Conservation (phyloP, 1,284 basidiomycete species). For the Leccinum pseudoinsigne region DNA sequence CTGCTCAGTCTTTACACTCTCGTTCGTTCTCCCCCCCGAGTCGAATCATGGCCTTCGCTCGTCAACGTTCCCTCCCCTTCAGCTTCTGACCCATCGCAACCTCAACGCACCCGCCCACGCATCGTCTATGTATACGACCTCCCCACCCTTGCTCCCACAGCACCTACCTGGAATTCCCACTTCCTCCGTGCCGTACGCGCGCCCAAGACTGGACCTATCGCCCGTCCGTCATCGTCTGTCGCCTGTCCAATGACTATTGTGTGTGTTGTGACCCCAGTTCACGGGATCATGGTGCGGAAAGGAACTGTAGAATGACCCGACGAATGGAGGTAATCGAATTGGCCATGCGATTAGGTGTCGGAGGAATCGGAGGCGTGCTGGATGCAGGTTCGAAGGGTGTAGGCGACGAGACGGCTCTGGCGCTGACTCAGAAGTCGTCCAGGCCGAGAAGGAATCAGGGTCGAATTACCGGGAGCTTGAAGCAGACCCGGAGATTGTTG, state of each 20-base stretch:
- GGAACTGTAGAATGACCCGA: conserved; percentile 54
- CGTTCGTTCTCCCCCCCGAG: conserved; percentile 44
- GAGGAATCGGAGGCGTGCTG: conserved; percentile 70
- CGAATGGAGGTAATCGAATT: conserved; percentile 78
- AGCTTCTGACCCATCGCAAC: conserved; percentile 26
- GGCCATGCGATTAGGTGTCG: conserved; percentile 76
- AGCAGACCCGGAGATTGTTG: conserved; percentile 16
- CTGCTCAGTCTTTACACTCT: conserved; percentile 40
- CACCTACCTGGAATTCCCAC: conserved; percentile 77
- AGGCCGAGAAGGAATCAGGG: conserved; percentile 6
- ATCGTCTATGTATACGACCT: conserved; percentile 85
- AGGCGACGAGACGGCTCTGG: conserved; percentile 8
- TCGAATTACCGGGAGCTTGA: conserved; percentile 20
- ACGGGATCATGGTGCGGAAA: conserved; percentile 59
- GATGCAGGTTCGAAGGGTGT: conserved; percentile 31
- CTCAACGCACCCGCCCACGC: conserved; percentile 50
- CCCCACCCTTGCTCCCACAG: conserved; percentile 68
- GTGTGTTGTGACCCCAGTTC: conserved; percentile 75
- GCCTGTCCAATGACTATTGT: conserved; percentile 75
- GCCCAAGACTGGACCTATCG: conserved; percentile 63
- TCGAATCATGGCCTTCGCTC: conserved; percentile 62
- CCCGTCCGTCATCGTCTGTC: conserved; percentile 55
- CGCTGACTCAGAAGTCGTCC: conserved; percentile 9
- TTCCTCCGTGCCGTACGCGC: conserved; percentile 75
- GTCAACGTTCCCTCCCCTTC: conserved; percentile 56